Evolutionary conservation across 1,284 basidiomycete genomes (phyloP).

Genomic region (Cryptococcus sp.): DNA sequence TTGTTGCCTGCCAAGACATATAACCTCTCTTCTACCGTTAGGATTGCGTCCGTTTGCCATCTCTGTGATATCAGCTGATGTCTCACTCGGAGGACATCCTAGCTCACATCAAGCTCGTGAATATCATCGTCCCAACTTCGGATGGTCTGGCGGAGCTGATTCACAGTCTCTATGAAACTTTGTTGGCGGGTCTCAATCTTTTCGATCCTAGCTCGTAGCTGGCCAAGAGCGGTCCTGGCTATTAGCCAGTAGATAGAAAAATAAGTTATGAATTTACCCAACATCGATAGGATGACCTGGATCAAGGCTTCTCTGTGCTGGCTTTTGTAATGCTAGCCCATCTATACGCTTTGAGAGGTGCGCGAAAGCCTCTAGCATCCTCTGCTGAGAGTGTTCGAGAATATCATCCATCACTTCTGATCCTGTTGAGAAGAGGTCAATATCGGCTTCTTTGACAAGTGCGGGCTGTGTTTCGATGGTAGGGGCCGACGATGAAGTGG

Average conservation of each 20-base stretch:
- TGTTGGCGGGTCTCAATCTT: neutral
- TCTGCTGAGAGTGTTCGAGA: constrained; percentile 41
- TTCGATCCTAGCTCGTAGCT: neutral
- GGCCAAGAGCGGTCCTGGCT: too few species aligned
- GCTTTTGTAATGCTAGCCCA: neutral
- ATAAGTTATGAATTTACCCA: neutral
- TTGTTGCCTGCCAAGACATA: neutral
- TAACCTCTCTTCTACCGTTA: neutral
- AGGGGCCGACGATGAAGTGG: neutral
- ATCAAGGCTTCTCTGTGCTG: neutral
- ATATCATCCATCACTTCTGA: constrained; percentile 46
- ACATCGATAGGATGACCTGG: neutral
- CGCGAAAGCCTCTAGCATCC: constrained; percentile 44
- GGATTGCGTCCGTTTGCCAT: neutral
- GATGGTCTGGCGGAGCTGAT: neutral
- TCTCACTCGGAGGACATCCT: too few species aligned
- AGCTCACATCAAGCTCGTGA: neutral
- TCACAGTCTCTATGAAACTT: neutral
- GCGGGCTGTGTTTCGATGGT: neutral
- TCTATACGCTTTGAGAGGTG: constrained; percentile 34
- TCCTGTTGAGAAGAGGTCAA: constrained; percentile 26
- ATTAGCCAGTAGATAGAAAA: neutral
- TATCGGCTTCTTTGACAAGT: neutral
- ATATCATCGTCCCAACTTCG: neutral
- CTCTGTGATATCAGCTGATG: neutral